Conservation (phyloP, 148 eudicot genomes). For the Mesembryanthemum crystallinum region DNA sequence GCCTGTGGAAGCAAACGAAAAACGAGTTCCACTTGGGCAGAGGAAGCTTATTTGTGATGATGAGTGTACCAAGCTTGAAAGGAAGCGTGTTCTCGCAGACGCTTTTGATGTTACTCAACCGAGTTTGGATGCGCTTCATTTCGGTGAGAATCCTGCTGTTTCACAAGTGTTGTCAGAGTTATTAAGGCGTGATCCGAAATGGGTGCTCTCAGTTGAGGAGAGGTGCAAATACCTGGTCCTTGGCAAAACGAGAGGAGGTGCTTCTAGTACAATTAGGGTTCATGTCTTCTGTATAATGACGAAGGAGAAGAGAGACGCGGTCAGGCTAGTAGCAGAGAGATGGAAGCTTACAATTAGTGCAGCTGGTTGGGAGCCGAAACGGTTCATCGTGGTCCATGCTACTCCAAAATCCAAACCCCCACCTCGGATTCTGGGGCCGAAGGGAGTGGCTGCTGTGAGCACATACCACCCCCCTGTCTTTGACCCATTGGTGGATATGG, state of each 20-base stretch:
- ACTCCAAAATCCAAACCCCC: constrained; percentile 78
- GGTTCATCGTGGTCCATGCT: constrained; percentile 72
- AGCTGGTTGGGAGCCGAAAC: constrained; percentile 96
- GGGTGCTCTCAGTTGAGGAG: constrained; percentile 90
- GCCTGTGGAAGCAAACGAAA: constrained; percentile 62
- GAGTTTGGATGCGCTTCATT: constrained; percentile 69
- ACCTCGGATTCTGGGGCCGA: constrained; percentile 63
- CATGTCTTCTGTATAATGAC: constrained; percentile 91
- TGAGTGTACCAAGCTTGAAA: constrained; percentile 76
- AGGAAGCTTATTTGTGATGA: constrained; percentile 88
- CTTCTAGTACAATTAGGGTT: constrained; percentile 42
- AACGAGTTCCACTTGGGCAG: constrained; percentile 72
- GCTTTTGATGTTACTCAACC: constrained; percentile 75
- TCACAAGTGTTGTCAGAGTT: constrained; percentile 63
- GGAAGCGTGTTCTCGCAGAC: constrained; percentile 77
- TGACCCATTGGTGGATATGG: constrained; percentile 82
- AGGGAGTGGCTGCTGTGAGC: constrained; percentile 40
- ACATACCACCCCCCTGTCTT: constrained; percentile 48
- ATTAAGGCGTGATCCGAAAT: constrained; percentile 77
- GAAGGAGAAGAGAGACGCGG: constrained; percentile 86
- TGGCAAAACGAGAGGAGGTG: constrained; percentile 60
- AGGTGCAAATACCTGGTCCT: constrained; percentile 83
- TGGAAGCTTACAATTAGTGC: constrained; percentile 82
- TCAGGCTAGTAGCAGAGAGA: constrained; percentile 82
- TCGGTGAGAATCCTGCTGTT: constrained; percentile 60